A percentile compares a stretch with the other conserved stretches of the same genome.
These are phyloP conservation scores for Mycena chlorophos DNA, from an alignment of 768 basidiomycete species.

Conservation along the genomic window DNA sequence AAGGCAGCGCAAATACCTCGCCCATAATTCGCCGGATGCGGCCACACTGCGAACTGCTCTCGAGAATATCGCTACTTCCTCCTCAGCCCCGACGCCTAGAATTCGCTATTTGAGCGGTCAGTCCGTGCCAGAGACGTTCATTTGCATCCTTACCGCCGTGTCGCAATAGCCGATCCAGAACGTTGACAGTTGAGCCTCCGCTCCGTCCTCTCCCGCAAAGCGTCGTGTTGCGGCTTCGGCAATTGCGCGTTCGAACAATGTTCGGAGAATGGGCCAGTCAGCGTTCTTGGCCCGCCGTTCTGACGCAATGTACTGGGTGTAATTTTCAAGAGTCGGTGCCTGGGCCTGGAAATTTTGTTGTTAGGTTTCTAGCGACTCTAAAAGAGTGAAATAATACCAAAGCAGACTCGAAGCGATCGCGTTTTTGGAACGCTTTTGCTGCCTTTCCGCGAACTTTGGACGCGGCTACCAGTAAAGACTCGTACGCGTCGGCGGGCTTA, in stretches of 20 bases:
- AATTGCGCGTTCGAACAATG: slow-evolving; percentile 74
- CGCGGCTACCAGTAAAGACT: slow-evolving; percentile 70
- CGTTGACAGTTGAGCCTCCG: slow-evolving; percentile 56
- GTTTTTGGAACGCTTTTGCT: slow-evolving; percentile 57
- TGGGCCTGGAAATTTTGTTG: slow-evolving; percentile 32
- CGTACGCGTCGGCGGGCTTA: slow-evolving; percentile 75
- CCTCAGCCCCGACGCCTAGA: slow-evolving; percentile 42
- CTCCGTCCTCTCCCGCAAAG: slow-evolving; percentile 52
- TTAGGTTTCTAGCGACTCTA: not conserved
- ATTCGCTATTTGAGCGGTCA: slow-evolving; percentile 40
- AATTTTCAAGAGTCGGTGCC: slow-evolving; percentile 55
- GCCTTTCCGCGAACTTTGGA: slow-evolving; percentile 69
- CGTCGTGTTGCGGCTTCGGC: slow-evolving; percentile 65
- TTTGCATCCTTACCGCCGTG: slow-evolving; percentile 51
- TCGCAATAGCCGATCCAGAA: slow-evolving; percentile 81
- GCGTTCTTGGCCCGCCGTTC: slow-evolving; percentile 64
- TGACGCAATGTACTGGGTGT: slow-evolving; percentile 59
- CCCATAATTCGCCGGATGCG: slow-evolving; percentile 75
- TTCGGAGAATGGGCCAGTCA: slow-evolving; percentile 54
- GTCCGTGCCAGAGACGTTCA: not conserved
- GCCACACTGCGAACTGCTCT: slow-evolving; percentile 75
- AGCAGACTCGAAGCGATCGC: slow-evolving; percentile 61
- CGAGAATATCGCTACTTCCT: slow-evolving; percentile 43
- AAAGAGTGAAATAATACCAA: slow-evolving; percentile 46
- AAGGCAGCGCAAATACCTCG: slow-evolving; percentile 70